Evolutionary conservation across 768 basidiomycete genomes (phyloP), one percentile per base, ranked within the genome.

Genomic region (Russula dissimulans): DNA sequence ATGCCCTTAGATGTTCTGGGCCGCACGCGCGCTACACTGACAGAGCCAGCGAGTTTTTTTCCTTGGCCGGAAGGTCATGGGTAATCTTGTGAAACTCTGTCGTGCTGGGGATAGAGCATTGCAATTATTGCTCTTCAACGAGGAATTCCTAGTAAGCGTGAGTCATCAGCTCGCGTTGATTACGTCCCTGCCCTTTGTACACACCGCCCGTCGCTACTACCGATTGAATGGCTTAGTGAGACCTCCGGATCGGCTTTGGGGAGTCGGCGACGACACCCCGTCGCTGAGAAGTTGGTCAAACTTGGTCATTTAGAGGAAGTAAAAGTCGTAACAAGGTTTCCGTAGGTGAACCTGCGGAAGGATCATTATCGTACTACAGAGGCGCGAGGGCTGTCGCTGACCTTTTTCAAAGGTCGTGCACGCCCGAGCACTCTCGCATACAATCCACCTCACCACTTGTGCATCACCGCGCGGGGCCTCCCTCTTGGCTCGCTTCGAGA

Each of bases 81-180:
- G 82, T 82, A 84, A 84, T 82, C 82, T 83, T 83, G 81, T 84
- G 81, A 84, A 84, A 83, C 81, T 80, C 78, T 78, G 81, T 84
- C 81, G 81, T 85, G 83, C 81, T 84, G 84, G 85, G 85, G 84
- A 86, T 86, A 85, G 85, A 86, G 84, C 83, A 86, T 85, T 87
- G 85, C 83, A 86, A 87, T 86, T 88, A 86, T 87, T 83, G 85
- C 84, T 86, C 86, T 86, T 88, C 84, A 88, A 87, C 83, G 81
- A 86, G 84, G 85, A 87, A 87, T 87, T 80, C 84, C 84, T 86
- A 86, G 85, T 87, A 87, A 85, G 80, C 81, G 81, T 79, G 81
- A 85, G 84, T 88, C 84, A 87, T 86, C 84, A 87, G 83, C 86
- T 86, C 78, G 81, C 83, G 82, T 86, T 84, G 86, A 87, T 86